Conservation (phyloP, 805 yeast genomes). For the Ogataea allantospora region DNA sequence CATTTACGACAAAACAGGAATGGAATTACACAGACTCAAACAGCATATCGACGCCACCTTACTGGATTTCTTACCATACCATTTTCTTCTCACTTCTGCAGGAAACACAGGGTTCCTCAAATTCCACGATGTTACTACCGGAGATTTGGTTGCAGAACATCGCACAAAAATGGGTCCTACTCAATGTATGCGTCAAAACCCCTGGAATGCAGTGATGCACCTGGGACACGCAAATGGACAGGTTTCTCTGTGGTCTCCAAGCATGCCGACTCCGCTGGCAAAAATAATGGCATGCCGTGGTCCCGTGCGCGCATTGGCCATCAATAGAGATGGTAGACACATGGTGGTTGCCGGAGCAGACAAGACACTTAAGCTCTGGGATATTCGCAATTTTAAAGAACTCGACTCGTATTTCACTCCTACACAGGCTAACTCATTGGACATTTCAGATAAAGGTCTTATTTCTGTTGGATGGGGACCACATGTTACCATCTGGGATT, state of each 20-base stretch:
- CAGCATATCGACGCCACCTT: slow-evolving; percentile 84
- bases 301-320: slow-evolving; percentile 79
- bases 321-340: slow-evolving; percentile 88
- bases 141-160: slow-evolving; percentile 76
- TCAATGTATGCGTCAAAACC: slow-evolving; percentile 82
- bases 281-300: slow-evolving; percentile 82
- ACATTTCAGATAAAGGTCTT: slow-evolving; percentile 84
- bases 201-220: slow-evolving; percentile 94
- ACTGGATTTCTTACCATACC: slow-evolving; percentile 89
- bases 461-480: slow-evolving; percentile 94
- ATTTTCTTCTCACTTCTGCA: slow-evolving; percentile 79
- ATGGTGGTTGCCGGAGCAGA: slow-evolving; percentile 95
- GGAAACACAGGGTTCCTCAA: slow-evolving; percentile 87
- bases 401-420: slow-evolving; percentile 71
- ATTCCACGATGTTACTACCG: slow-evolving; percentile 95
- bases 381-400: slow-evolving; percentile 77
- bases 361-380: slow-evolving; percentile 86
- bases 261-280: slow-evolving; percentile 79
- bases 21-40: slow-evolving; percentile 86
- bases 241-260: slow-evolving; percentile 92
- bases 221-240: slow-evolving; percentile 92
- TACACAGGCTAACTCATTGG: slow-evolving; percentile 78
- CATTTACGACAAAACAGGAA: slow-evolving; percentile 87
- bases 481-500: slow-evolving; percentile 91
- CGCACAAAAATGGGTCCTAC: slow-evolving; percentile 91